A percentile compares a stretch with the other conserved stretches of the same genome.
Evolutionary conservation across 2,329 filamentous ascomycete genomes (phyloP).

Genomic region (Berkeleyomyces rouxiae): DNA sequence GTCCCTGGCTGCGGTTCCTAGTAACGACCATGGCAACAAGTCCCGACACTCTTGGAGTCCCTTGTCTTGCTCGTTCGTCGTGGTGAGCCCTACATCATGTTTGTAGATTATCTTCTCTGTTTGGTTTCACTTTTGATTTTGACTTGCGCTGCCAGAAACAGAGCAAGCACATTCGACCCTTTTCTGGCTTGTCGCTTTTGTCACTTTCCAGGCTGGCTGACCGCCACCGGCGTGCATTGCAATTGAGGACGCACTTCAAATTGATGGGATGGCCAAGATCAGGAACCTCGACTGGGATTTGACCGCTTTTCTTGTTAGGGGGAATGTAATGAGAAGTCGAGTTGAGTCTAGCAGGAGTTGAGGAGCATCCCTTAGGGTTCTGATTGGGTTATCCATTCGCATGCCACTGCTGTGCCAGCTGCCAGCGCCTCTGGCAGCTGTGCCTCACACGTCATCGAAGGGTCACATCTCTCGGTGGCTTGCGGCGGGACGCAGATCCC

Average conservation of each 20-base stretch:
- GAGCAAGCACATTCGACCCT: background rate
- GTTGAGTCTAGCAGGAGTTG: no score
- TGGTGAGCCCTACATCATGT: background rate
- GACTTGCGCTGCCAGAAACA: background rate
- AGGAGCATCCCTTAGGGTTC: no score
- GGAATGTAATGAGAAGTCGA: background rate
- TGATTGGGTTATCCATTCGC: no score
- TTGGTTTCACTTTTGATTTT: background rate
- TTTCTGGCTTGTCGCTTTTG: background rate
- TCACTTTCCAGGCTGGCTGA: background rate
- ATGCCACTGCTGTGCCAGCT: no score
- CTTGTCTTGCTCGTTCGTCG: no score
- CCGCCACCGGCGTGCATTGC: background rate
- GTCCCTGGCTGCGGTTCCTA: background rate
- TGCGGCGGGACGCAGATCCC: no score
- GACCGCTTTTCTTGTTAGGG: background rate
- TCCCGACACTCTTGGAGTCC: background rate
- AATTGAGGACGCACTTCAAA: background rate
- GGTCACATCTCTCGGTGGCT: no score
- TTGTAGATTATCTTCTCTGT: background rate
- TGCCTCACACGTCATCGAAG: no score
- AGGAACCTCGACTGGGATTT: background rate
- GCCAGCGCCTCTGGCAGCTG: no score
- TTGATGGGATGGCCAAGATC: background rate
- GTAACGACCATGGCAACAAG: constrained; percentile 8